These are phyloP conservation scores for Plasmodium sp. DNA, from an alignment of 169 alveolate genomes.

Conservation along the genomic window DNA sequence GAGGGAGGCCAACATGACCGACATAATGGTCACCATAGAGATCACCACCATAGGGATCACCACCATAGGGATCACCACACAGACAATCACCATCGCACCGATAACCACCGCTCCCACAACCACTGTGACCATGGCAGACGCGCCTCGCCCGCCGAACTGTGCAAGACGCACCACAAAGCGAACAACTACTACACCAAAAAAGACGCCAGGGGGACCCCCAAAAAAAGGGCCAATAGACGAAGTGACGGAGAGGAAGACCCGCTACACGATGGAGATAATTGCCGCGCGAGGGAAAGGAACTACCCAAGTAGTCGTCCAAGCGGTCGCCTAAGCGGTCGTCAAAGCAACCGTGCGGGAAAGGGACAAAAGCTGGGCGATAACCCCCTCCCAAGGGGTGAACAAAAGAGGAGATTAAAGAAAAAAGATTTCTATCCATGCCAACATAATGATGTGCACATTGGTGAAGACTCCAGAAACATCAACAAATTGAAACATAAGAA, in stretches of 20 bases:
- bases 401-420: background rate
- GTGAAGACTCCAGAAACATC: background rate
- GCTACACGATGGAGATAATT: background rate
- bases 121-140: background rate
- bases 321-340: background rate
- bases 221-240: background rate
- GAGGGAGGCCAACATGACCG: background rate
- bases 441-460: background rate
- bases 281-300: background rate
- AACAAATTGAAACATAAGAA: conserved; percentile 11
- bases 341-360: background rate
- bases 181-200: background rate
- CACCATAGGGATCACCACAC: background rate
- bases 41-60: background rate
- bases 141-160: background rate
- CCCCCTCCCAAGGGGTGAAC: background rate
- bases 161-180: background rate
- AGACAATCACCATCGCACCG: background rate
- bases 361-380: background rate
- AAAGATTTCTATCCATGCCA: background rate
- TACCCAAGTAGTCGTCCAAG: background rate
- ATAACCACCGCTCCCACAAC: background rate
- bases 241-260: background rate
- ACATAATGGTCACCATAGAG: background rate
- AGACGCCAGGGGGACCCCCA: background rate